Percentiles rank a stretch among this genome's conserved stretches.
Conservation (phyloP, 768 basidiomycete species). For the Trametes maxima region DNA sequence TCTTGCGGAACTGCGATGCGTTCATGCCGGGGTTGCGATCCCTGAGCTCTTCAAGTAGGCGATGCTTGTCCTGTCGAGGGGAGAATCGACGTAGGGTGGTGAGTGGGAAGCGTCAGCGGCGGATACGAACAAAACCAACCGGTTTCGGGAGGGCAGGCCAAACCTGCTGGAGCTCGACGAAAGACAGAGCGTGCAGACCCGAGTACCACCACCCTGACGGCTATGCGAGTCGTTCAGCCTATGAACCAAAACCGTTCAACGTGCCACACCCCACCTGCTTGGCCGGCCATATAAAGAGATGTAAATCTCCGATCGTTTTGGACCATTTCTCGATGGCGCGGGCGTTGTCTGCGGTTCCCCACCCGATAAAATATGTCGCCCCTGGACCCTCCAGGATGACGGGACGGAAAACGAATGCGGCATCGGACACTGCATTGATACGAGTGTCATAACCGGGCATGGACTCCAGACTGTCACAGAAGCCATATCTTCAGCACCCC, state of each 20-base stretch:
- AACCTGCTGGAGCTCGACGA: slow-evolving; percentile 5
- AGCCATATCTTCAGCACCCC: slow-evolving; percentile 25
- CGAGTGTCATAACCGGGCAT: slow-evolving; percentile 43
- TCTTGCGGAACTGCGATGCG: slow-evolving; percentile 33
- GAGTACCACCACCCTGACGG: slow-evolving; percentile 20
- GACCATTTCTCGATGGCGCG: slow-evolving; percentile 32
- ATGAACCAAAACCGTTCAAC: not conserved
- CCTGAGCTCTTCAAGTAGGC: slow-evolving; percentile 35
- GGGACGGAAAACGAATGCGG: slow-evolving; percentile 59
- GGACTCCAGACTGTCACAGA: slow-evolving; percentile 10
- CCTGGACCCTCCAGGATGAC: slow-evolving; percentile 51
- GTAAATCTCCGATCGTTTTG: slow-evolving; percentile 35
- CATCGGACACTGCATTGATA: slow-evolving; percentile 39
- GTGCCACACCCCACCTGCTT: slow-evolving; percentile 40
- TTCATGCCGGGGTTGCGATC: slow-evolving; percentile 35
- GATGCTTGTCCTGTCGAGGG: slow-evolving; percentile 30
- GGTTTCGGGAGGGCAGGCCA: slow-evolving; percentile 12
- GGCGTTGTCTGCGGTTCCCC: slow-evolving; percentile 45
- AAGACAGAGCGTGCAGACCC: slow-evolving; percentile 12
- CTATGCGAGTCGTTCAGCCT: not conserved
- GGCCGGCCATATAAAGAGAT: slow-evolving; percentile 53
- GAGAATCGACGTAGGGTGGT: not conserved
- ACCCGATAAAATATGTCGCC: slow-evolving; percentile 52
- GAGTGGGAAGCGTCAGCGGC: not conserved
- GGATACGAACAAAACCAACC: slow-evolving; percentile 1